A percentile compares a stretch with the other conserved stretches of the same genome.
These are phyloP conservation scores for Flaveria bidentis DNA, from an alignment of 129 eudicot genomes.

Conservation along the genomic window DNA sequence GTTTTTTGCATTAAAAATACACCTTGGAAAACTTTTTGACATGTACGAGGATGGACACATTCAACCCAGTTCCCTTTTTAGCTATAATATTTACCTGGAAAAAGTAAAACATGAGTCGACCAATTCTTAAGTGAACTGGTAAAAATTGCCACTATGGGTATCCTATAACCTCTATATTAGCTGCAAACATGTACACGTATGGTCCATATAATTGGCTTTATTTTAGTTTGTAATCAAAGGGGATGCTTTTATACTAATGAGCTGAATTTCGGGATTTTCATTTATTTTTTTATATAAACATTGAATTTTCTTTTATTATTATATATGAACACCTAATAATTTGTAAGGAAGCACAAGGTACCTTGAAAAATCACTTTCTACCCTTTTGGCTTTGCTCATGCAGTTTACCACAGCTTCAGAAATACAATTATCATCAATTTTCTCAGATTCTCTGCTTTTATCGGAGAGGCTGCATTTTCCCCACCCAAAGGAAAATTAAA, in stretches of 20 bases:
- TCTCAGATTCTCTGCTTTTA: slow-evolving; percentile 44
- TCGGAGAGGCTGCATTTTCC: slow-evolving; percentile 32
- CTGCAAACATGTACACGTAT: not conserved
- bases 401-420: slow-evolving; percentile 50
- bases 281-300: too few species aligned
- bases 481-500: not conserved
- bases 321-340: not conserved
- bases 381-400: slow-evolving; percentile 50
- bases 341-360: slow-evolving; percentile 24
- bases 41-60: not conserved
- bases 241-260: not conserved
- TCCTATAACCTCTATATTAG: not conserved
- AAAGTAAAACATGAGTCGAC: not conserved
- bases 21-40: not conserved
- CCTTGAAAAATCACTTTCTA: slow-evolving; percentile 70
- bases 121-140: not conserved
- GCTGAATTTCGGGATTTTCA: not conserved
- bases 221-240: not conserved
- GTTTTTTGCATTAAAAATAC: not conserved
- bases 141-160: not conserved
- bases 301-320: too few species aligned
- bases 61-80: not conserved
- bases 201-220: slow-evolving; percentile 5
- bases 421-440: slow-evolving; percentile 37
- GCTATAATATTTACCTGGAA: not conserved